Evolutionary conservation across 768 basidiomycete species (phyloP).

Genomic region (Daedalea quercina): DNA sequence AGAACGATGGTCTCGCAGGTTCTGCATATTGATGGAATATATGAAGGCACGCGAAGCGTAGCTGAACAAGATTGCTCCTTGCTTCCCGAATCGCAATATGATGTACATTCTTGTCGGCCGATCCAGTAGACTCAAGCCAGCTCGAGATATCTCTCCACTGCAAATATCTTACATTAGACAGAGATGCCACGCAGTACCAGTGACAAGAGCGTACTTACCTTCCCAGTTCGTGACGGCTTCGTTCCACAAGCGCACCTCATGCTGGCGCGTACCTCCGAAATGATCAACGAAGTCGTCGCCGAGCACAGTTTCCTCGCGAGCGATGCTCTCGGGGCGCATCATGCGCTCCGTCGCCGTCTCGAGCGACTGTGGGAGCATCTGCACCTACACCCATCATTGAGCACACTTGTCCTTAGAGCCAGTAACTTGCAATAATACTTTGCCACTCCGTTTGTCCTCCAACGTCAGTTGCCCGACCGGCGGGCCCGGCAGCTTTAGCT

Average conservation of each 20-base stretch:
- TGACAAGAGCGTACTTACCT: constrained; percentile 50
- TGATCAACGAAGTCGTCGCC: constrained; percentile 93
- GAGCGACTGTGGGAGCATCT: constrained; percentile 73
- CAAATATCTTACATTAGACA: neutral
- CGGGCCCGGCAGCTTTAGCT: constrained; percentile 56
- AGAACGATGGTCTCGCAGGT: no score
- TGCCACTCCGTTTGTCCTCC: constrained; percentile 52
- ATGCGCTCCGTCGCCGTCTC: constrained; percentile 76
- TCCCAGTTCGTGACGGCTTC: constrained; percentile 93
- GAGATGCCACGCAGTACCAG: neutral
- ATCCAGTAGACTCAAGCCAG: constrained; percentile 44
- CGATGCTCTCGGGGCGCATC: constrained; percentile 72
- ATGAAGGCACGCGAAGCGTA: no score
- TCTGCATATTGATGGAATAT: no score
- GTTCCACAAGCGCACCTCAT: constrained; percentile 84
- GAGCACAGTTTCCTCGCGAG: constrained; percentile 66
- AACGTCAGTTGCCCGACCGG: constrained; percentile 58
- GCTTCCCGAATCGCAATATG: no score
- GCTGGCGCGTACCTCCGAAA: constrained; percentile 89
- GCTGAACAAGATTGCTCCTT: no score
- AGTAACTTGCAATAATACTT: constrained; percentile 25
- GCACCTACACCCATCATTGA: constrained; percentile 36
- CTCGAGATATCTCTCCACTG: constrained; percentile 85
- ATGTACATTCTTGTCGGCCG: no score
- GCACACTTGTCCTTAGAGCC: neutral